These are phyloP conservation scores for rapeseed (Brassica napus) DNA, from an alignment of 345 rosid species.

Conservation along the genomic window DNA sequence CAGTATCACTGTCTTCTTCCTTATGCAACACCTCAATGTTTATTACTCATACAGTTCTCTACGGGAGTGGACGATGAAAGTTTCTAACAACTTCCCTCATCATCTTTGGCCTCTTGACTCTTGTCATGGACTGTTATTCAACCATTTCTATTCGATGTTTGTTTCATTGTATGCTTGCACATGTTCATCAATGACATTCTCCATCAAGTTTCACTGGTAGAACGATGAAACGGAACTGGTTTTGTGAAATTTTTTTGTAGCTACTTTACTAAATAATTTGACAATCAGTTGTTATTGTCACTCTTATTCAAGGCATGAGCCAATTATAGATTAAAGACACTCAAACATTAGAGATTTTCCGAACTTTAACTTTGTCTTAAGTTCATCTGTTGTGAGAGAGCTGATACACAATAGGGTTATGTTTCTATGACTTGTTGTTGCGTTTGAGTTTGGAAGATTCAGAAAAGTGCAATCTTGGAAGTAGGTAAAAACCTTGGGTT, in stretches of 20 bases:
- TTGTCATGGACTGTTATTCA: background rate
- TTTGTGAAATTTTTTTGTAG: background rate
- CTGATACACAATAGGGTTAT: background rate
- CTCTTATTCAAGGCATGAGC: background rate
- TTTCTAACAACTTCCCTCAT: background rate
- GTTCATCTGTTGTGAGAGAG: too few relatives aligned
- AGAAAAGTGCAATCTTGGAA: background rate
- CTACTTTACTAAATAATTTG: background rate
- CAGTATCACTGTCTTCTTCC: conserved; percentile 25
- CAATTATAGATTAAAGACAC: background rate
- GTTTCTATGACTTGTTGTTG: background rate
- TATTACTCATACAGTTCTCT: conserved; percentile 33
- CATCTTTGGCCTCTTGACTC: background rate
- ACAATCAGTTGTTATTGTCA: conserved; percentile 5
- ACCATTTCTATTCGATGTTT: background rate
- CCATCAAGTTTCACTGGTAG: conserved; percentile 9
- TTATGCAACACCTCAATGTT: conserved; percentile 33
- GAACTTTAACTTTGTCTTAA: too few relatives aligned
- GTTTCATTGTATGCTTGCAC: background rate
- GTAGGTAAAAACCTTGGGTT: background rate
- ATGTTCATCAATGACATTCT: conserved; percentile 12
- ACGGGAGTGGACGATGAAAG: conserved; percentile 7
- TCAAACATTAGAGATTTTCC: background rate
- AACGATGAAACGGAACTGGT: background rate
- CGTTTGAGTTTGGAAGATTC: background rate